These are phyloP conservation scores for Lepiota brunneoincarnata DNA, from an alignment of 768 basidiomycete genomes.

Conservation along the genomic window DNA sequence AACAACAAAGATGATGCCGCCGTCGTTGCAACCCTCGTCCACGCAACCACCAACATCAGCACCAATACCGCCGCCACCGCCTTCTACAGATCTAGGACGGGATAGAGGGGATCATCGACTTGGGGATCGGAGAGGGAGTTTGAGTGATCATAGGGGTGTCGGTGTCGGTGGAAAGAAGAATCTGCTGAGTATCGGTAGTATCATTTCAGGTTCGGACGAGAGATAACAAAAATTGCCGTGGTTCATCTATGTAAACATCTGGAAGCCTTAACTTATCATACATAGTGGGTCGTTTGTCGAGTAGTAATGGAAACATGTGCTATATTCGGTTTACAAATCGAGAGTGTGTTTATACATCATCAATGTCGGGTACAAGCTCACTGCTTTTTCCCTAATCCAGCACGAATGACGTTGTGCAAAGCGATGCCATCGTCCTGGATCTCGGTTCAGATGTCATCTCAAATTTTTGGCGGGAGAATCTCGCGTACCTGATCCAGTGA, in stretches of 20 bases:
- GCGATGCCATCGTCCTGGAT: constrained; percentile 32
- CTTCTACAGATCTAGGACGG: constrained; percentile 19
- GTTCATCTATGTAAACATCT: neutral
- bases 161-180: constrained; percentile 49
- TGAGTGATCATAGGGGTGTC: constrained; percentile 15
- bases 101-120: constrained; percentile 19
- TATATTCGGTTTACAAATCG: too few species aligned
- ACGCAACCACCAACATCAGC: too few species aligned
- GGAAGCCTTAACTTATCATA: too few species aligned
- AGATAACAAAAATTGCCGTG: neutral
- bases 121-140: constrained; percentile 15
- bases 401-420: constrained; percentile 42
- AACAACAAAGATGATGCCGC: constrained; percentile 15
- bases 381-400: constrained; percentile 22
- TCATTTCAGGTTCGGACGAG: constrained; percentile 52
- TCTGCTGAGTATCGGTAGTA: constrained; percentile 66
- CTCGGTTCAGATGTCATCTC: neutral
- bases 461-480: neutral
- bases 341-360: neutral
- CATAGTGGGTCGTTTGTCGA: too few species aligned
- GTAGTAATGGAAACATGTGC: too few species aligned
- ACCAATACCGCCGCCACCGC: neutral
- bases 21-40: too few species aligned
- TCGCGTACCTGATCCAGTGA: constrained; percentile 41
- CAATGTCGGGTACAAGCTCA: constrained; percentile 3